These are phyloP conservation scores for Phialocephala sp. DNA, from an alignment of 2,329 filamentous ascomycete genomes.

Conservation along the genomic window DNA sequence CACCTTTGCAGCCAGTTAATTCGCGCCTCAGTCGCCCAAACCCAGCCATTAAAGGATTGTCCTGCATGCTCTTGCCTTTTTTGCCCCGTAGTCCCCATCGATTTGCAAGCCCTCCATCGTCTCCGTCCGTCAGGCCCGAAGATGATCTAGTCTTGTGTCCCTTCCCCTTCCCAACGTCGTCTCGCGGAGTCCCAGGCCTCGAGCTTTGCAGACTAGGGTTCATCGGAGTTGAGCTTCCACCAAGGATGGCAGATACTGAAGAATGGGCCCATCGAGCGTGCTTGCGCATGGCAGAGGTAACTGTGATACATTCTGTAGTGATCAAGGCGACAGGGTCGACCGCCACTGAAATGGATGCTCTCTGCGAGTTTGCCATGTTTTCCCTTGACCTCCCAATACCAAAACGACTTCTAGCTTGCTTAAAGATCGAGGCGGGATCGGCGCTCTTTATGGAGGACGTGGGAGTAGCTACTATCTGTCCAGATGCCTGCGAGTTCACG, in stretches of 20 bases:
- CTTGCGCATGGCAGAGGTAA: conserved; percentile 98
- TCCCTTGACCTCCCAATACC: conserved; percentile 27
- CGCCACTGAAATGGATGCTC: conserved; percentile 69
- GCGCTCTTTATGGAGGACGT: conserved; percentile 25
- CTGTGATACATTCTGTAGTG: conserved; percentile 97
- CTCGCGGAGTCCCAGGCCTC: conserved; percentile 47
- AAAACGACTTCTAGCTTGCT: conserved; percentile 17
- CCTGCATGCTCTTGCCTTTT: conserved; percentile 96
- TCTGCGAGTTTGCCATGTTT: conserved; percentile 32
- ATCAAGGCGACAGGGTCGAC: conserved; percentile 91
- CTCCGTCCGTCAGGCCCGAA: conserved; percentile 47
- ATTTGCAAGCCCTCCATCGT: conserved; percentile 70
- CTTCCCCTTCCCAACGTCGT: conserved; percentile 35
- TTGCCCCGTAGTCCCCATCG: conserved; percentile 94
- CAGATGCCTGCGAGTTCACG: conserved; percentile 28
- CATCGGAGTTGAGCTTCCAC: conserved; percentile 63
- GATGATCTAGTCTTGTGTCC: conserved; percentile 34
- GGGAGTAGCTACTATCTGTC: conserved; percentile 28
- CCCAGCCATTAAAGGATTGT: conserved; percentile 93
- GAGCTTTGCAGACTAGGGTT: conserved; percentile 50
- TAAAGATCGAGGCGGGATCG: conserved; percentile 23
- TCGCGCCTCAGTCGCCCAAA: conserved; percentile 91
- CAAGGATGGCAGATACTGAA: conserved; percentile 93
- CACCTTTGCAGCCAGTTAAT: conserved; percentile 83
- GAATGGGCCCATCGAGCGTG: conserved; percentile 95